Evolutionary conservation across 1,139 yeast species (phyloP).

Genomic region (Lodderomyces oxycetoniae): DNA sequence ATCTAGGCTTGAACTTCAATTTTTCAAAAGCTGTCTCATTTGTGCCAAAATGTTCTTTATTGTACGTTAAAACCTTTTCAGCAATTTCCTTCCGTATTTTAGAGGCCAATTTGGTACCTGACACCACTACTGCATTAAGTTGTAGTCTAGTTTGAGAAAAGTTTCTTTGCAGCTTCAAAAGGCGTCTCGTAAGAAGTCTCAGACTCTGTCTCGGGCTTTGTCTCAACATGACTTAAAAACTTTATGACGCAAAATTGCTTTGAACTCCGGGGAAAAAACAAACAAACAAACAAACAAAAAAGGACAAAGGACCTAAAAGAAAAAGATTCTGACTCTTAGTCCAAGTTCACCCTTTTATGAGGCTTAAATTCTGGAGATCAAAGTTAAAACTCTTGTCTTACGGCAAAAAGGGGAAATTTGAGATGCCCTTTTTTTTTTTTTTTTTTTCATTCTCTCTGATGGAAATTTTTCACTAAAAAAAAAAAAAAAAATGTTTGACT

Average conservation of each 20-base stretch:
- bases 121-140: constrained; percentile 37
- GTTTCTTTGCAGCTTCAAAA: constrained; percentile 7
- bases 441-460: too few species aligned
- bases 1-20: constrained; percentile 52
- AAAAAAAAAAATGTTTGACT: too few species aligned
- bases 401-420: too few species aligned
- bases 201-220: constrained; percentile 1
- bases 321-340: too few species aligned
- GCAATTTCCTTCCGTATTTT: constrained; percentile 36
- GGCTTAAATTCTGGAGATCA: too few species aligned
- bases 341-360: too few species aligned
- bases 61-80: constrained; percentile 38
- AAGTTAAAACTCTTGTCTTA: too few species aligned
- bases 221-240: constrained; percentile 3
- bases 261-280: not conserved
- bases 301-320: not conserved
- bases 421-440: too few species aligned
- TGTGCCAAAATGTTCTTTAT: constrained; percentile 23
- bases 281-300: constrained; percentile 1
- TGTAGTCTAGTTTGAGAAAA: constrained; percentile 15
- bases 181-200: not conserved
- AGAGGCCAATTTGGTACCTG: constrained; percentile 43
- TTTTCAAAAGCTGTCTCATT: constrained; percentile 20
- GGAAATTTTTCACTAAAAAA: too few species aligned
- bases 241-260: not conserved